A percentile compares a stretch with the other conserved stretches of the same genome.
These are phyloP conservation scores for Protoeuglena noctilucae DNA, from an alignment of 139 green algal species.

Conservation along the genomic window DNA sequence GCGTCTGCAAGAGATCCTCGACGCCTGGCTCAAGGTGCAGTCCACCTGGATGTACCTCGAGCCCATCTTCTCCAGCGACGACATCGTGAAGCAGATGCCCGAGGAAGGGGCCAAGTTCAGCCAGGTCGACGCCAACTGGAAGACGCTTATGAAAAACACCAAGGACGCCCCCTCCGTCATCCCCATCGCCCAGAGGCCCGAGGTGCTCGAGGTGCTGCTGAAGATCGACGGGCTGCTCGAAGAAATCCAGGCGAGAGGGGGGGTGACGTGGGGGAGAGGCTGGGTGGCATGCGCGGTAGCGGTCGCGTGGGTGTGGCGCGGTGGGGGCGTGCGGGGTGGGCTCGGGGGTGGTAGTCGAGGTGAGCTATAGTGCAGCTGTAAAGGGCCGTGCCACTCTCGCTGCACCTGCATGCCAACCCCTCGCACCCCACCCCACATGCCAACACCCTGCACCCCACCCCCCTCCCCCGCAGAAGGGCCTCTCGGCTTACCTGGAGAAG, in stretches of 20 bases:
- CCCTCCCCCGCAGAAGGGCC: constrained; percentile 23
- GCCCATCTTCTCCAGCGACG: constrained; percentile 43
- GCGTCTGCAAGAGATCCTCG: constrained; percentile 34
- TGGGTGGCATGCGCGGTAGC: too few relatives aligned
- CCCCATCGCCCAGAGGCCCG: constrained; percentile 19
- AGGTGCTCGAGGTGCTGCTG: constrained; percentile 16
- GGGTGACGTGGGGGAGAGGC: too few relatives aligned
- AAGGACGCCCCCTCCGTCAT: constrained; percentile 19
- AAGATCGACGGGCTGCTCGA: constrained; percentile 16
- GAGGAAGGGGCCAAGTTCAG: constrained; percentile 36
- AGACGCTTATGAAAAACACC: constrained; percentile 33
- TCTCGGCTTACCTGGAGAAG: constrained; percentile 20
- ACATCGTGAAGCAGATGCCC: constrained; percentile 56
- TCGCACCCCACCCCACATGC: too few relatives aligned
- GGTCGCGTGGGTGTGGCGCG: too few relatives aligned
- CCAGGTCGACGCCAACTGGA: constrained; percentile 28
- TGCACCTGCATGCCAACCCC: too few relatives aligned
- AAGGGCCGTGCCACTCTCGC: too few relatives aligned
- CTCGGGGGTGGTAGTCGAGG: too few relatives aligned
- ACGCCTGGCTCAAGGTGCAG: constrained; percentile 44
- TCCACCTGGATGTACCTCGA: constrained; percentile 51
- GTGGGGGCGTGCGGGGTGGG: too few relatives aligned
- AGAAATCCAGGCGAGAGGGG: too few relatives aligned
- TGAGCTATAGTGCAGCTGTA: too few relatives aligned
- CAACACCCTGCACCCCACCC: too few relatives aligned